These are phyloP conservation scores for Posidonia oceanica DNA, from an alignment of 116 monocot genomes.

Conservation along the genomic window DNA sequence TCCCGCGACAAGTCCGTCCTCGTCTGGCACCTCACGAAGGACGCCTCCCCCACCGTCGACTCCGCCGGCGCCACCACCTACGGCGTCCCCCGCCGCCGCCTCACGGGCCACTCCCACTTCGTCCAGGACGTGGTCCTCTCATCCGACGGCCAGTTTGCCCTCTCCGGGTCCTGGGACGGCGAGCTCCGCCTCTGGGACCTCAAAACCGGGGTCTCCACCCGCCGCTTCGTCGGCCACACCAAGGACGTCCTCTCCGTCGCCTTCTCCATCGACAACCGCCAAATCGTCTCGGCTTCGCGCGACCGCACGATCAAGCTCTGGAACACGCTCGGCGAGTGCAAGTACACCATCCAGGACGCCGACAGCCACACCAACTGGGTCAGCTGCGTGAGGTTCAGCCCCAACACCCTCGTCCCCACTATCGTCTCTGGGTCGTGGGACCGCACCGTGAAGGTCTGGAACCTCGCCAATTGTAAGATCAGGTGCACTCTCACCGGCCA, in stretches of 20 bases:
- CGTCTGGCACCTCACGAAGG: constrained; percentile 19
- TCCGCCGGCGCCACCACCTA: background rate
- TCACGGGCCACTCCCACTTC: constrained; percentile 21
- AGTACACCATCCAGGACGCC: constrained; percentile 21
- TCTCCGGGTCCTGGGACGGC: constrained; percentile 19
- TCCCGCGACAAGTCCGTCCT: constrained; percentile 28
- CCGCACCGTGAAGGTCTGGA: constrained; percentile 23
- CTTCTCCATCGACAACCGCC: constrained; percentile 25
- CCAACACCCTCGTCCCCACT: constrained; percentile 13
- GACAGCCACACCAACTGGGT: constrained; percentile 24
- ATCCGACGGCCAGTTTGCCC: constrained; percentile 19
- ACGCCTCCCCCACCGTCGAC: background rate
- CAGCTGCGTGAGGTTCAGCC: constrained; percentile 22
- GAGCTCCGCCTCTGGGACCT: constrained; percentile 25
- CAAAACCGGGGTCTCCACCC: constrained; percentile 12
- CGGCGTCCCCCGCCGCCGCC: constrained; percentile 14
- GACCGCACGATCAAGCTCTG: constrained; percentile 25
- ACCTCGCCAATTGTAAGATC: constrained; percentile 20
- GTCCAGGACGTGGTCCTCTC: constrained; percentile 18
- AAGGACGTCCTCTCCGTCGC: constrained; percentile 29
- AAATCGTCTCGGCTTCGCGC: constrained; percentile 25
- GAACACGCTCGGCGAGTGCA: constrained; percentile 24
- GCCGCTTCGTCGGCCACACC: constrained; percentile 24
- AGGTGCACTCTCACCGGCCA: constrained; percentile 16
- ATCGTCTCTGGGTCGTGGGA: constrained; percentile 27